phyloP scores from a whole-genome alignment of 1,284 basidiomycete genomes.

The Boletus holoroseus region DNA sequence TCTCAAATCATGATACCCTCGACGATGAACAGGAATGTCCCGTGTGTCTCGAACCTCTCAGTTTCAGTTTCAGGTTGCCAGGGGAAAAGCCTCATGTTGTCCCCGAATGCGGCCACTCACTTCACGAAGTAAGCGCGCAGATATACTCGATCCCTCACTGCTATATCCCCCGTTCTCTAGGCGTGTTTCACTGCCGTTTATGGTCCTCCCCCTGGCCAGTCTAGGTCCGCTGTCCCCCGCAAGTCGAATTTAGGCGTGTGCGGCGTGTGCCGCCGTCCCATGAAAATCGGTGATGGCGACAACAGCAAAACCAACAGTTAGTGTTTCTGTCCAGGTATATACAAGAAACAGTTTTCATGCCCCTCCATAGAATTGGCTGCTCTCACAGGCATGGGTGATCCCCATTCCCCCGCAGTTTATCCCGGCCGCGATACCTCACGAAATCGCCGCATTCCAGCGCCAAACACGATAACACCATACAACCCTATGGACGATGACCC shows the following conservation, averaged over 20 bases:
- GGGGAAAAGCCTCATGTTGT: conserved; percentile 97
- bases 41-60: conserved; percentile 85
- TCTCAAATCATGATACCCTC: conserved; percentile 53
- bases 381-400: conserved; percentile 79
- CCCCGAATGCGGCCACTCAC: conserved; percentile 93
- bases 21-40: conserved; percentile 85
- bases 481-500: conserved; percentile 80
- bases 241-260: conserved; percentile 88
- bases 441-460: conserved; percentile 29
- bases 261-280: conserved; percentile 91
- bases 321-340: conserved; percentile 32
- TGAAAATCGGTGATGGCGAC: conserved; percentile 85
- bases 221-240: conserved; percentile 49
- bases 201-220: conserved; percentile 71
- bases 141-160: neutral
- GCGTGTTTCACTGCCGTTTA: conserved; percentile 96
- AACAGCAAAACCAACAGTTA: conserved; percentile 81
- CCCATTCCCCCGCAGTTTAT: conserved; percentile 48
- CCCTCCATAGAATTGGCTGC: conserved; percentile 69
- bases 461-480: conserved; percentile 31
- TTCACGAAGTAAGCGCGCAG: conserved; percentile 73
- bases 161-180: conserved; percentile 37
- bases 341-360: conserved; percentile 5
- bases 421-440: conserved; percentile 62
- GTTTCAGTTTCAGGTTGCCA: conserved; percentile 78